Conservation (phyloP, 75 land plant species). For the Selaginella moellendorffii region DNA sequence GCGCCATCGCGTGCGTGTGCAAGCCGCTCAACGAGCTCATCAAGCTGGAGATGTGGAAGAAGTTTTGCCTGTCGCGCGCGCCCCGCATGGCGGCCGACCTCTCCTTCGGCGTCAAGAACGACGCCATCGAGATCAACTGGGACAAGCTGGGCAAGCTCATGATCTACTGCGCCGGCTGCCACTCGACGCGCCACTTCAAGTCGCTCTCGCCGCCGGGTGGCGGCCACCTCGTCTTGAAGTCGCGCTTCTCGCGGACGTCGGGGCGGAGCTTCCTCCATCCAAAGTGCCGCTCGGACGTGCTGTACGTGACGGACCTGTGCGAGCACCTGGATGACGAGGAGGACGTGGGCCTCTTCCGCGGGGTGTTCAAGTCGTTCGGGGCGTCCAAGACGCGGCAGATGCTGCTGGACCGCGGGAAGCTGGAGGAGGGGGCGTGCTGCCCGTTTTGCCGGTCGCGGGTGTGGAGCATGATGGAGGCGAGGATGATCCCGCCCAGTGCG, state of each 20-base stretch:
- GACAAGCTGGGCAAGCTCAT: constrained; percentile 76
- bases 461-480: constrained; percentile 77
- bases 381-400: constrained; percentile 50
- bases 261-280: constrained; percentile 71
- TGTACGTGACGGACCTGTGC: constrained; percentile 81
- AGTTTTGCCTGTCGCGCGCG: constrained; percentile 69
- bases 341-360: constrained; percentile 78
- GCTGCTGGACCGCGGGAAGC: constrained; percentile 38
- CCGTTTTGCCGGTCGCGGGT: constrained; percentile 69
- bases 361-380: constrained; percentile 62
- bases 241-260: constrained; percentile 86
- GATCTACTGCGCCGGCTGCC: constrained; percentile 79
- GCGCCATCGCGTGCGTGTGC: constrained; percentile 47
- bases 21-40: constrained; percentile 66
- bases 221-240: constrained; percentile 69
- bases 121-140: constrained; percentile 71
- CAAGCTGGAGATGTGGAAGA: constrained; percentile 72
- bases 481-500: constrained; percentile 75
- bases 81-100: constrained; percentile 86
- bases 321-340: constrained; percentile 89
- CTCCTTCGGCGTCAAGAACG: constrained; percentile 44
- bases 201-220: constrained; percentile 13
- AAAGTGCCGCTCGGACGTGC: constrained; percentile 56
- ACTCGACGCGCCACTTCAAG: constrained; percentile 38
- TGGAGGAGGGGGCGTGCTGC: constrained; percentile 52